Percentiles rank a stretch among this genome's conserved stretches.
These are phyloP conservation scores for Fusarium sp. DNA, from an alignment of 2,329 filamentous ascomycete species.

Conservation along the genomic window DNA sequence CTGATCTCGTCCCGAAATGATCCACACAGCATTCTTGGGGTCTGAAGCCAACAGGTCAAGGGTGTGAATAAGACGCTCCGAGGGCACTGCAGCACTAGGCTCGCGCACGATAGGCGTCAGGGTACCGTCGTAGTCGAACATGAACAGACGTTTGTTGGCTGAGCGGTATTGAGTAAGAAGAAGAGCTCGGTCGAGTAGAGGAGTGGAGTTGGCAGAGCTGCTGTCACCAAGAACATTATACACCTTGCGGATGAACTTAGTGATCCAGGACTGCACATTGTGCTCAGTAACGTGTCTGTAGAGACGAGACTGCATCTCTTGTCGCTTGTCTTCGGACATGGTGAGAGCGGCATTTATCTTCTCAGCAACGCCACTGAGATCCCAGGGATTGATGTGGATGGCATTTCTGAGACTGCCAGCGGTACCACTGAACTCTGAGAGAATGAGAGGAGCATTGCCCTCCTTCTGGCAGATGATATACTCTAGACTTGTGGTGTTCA, in stretches of 20 bases:
- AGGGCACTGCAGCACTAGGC: slow-evolving; percentile 88
- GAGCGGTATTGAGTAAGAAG: slow-evolving; percentile 79
- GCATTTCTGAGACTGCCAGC: slow-evolving; percentile 86
- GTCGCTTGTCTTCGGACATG: slow-evolving; percentile 75
- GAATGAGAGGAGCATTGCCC: slow-evolving; percentile 85
- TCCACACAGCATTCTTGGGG: slow-evolving; percentile 91
- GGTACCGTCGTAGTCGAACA: slow-evolving; percentile 99
- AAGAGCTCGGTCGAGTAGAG: slow-evolving; percentile 79
- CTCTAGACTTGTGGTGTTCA: slow-evolving; percentile 97
- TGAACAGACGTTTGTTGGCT: slow-evolving; percentile 85
- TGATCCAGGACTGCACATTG: slow-evolving; percentile 88
- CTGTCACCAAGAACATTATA: slow-evolving; percentile 83
- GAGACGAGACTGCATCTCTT: slow-evolving; percentile 76
- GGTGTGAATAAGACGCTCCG: slow-evolving; percentile 81
- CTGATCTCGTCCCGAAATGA: slow-evolving; percentile 95
- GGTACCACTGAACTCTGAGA: slow-evolving; percentile 96
- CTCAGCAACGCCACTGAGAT: slow-evolving; percentile 83
- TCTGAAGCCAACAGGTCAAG: slow-evolving; percentile 84
- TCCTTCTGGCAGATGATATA: slow-evolving; percentile 94
- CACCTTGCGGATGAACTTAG: slow-evolving; percentile 80
- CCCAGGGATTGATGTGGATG: slow-evolving; percentile 97
- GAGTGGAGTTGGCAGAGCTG: slow-evolving; percentile 80
- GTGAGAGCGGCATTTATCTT: slow-evolving; percentile 84
- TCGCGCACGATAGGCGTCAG: slow-evolving; percentile 95
- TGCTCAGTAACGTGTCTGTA: slow-evolving; percentile 87